Evolutionary conservation across 2,329 filamentous ascomycete genomes (phyloP).

Genomic region (Fusarium palustre): DNA sequence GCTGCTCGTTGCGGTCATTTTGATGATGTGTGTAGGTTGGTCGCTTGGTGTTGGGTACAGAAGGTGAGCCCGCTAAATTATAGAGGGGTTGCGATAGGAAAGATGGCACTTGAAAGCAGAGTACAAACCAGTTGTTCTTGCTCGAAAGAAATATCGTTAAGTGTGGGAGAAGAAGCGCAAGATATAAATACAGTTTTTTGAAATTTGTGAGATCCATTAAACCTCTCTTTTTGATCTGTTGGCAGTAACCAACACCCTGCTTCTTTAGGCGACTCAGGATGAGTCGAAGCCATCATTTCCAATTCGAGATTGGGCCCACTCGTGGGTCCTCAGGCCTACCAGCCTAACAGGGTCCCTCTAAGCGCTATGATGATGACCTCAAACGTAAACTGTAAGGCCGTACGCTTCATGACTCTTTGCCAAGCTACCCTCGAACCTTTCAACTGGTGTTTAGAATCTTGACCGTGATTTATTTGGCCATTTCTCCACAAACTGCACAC

Average conservation of each 20-base stretch:
- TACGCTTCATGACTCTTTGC: not conserved
- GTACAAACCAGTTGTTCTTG: not conserved
- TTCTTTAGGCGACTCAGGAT: not conserved
- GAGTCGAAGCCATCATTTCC: constrained; percentile 20
- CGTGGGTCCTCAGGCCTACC: not conserved
- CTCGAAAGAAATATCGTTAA: no score
- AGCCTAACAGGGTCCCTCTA: not conserved
- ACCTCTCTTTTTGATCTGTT: not conserved
- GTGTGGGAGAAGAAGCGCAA: not conserved
- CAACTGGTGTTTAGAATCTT: no score
- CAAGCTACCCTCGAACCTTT: no score
- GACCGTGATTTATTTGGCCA: not conserved
- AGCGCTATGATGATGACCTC: not conserved
- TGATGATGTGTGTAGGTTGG: not conserved
- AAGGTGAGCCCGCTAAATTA: not conserved
- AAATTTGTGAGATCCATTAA: not conserved
- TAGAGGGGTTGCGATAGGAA: not conserved
- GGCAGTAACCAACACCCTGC: not conserved
- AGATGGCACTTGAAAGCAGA: not conserved
- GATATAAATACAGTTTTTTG: not conserved
- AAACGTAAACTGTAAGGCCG: not conserved
- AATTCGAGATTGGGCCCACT: not conserved
- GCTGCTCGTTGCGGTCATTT: constrained; percentile 4
- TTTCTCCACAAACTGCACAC: not conserved
- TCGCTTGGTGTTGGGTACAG: not conserved